Base-by-base conservation (phyloP, 2,329 filamentous ascomycete species). In the Dichotomopilus funicola region DNA sequence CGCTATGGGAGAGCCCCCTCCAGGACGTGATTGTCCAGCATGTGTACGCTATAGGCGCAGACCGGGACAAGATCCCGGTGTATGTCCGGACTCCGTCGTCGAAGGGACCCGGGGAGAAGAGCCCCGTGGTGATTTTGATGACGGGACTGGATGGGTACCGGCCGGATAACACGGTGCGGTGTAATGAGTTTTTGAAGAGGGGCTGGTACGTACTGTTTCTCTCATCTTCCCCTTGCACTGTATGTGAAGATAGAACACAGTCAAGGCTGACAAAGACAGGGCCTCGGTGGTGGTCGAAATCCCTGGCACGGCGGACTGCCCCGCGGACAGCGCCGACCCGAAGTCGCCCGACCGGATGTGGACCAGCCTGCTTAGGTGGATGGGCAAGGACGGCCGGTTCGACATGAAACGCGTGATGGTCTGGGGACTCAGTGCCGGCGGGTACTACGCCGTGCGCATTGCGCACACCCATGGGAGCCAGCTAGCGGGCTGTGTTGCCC, bases 391-490 rank as follows among this genome's bases (percentile, higher is more conserved):
- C 49, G 69, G 72, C 1, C 65, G 72, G 35, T 82, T 87, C 62
- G 78, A 88, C 65, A 79, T 79, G 75, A 62, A 64, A 1, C 76
- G 74, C 37, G 70, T 88, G 6, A 68, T 83, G 58, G 79, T 77
- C 47, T 88, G 85, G 84, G 85, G 85, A 0, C 70, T 88, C 37
- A 84, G 80, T 60, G 75, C 79, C 0, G 85, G 85, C 35, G 85
- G 85, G 0, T 87, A 87, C 73, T 86, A 88, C 68, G 84, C 85
- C 19, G 74, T 84, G 40, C 78, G 85, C 13, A 75, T 82, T n/a
- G 84, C 85, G 45, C 82, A 87, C 67, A 87, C 83, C n/a, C 85
- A 88, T 66, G 70, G 72, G 13, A 66, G 73, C 0, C 68, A 71
- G 8, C 69, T 89, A 19, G 68, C 70, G 0, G 85, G 84, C 0